phyloP scores from a whole-genome alignment of 768 basidiomycete species.

The Asterophora parasitica region DNA sequence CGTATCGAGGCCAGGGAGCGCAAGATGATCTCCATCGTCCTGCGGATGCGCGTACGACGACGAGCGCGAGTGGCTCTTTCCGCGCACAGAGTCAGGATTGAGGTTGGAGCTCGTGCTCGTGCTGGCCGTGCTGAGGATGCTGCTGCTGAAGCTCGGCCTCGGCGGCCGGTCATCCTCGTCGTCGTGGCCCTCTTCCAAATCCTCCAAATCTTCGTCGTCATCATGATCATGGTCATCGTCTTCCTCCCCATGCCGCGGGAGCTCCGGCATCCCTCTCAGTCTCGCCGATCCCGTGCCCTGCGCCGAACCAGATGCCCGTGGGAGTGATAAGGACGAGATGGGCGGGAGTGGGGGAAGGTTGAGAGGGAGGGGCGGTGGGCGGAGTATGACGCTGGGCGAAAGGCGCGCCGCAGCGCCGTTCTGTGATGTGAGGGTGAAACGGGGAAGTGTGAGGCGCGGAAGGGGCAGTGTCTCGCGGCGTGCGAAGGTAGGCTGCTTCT shows the following conservation, averaged over 20 bases:
- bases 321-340: conserved; percentile 9
- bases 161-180: conserved; percentile 29
- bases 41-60: conserved; percentile 20
- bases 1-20: conserved; percentile 25
- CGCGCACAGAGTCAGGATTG: background rate
- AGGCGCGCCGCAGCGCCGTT: conserved; percentile 18
- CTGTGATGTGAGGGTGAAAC: conserved; percentile 22
- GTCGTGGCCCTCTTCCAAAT: conserved; percentile 18
- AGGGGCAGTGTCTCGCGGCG: background rate
- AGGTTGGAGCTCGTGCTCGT: conserved; percentile 2
- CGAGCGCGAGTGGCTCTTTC: conserved; percentile 16
- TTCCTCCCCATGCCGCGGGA: conserved; percentile 23
- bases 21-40: conserved; percentile 8
- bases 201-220: conserved; percentile 18
- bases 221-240: conserved; percentile 5
- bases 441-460: conserved; percentile 18
- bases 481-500: background rate
- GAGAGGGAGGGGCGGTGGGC: conserved; percentile 32
- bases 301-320: conserved; percentile 3
- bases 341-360: conserved; percentile 46
- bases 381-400: conserved; percentile 26
- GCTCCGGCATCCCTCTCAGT: conserved; percentile 51
- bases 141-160: conserved; percentile 4
- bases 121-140: background rate
- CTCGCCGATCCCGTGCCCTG: conserved; percentile 27